Evolutionary conservation across 2,329 filamentous ascomycete genomes (phyloP).

Genomic region (Apiospora marii): DNA sequence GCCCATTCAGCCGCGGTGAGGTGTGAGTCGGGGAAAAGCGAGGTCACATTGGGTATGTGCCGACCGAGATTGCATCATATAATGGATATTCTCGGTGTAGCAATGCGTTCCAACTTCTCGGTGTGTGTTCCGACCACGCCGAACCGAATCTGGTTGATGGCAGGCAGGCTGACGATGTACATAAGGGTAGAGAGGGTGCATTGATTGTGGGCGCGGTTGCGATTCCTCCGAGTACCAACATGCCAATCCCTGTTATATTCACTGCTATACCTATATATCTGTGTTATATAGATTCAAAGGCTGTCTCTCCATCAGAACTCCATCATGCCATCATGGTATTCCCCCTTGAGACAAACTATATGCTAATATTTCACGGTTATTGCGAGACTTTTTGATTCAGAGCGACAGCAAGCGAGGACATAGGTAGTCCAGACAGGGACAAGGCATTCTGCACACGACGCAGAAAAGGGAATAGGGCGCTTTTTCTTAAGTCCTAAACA

Average conservation of each 20-base stretch:
- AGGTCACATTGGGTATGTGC: background rate
- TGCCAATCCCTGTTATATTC: background rate
- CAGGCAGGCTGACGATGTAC: background rate
- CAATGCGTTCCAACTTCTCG: background rate
- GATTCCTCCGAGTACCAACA: background rate
- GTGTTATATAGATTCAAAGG: background rate
- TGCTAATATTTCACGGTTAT: background rate
- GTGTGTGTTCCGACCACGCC: too few relatives aligned
- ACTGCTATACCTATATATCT: background rate
- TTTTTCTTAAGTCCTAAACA: background rate
- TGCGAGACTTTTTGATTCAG: background rate
- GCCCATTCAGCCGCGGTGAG: background rate
- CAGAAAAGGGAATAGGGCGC: constrained; percentile 13
- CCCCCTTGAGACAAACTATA: background rate
- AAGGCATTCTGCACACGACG: background rate
- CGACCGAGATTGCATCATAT: background rate
- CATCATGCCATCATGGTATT: background rate
- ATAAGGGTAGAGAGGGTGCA: background rate
- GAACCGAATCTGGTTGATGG: too few relatives aligned
- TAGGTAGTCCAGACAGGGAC: background rate
- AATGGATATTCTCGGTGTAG: background rate
- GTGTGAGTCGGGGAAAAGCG: background rate
- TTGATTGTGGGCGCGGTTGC: background rate
- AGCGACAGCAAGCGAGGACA: background rate
- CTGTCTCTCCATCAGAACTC: background rate